Percentiles rank a stretch among this genome's conserved stretches.
Conservation (phyloP, 2,329 filamentous ascomycete genomes). For the Davidsoniella eucalypti region DNA sequence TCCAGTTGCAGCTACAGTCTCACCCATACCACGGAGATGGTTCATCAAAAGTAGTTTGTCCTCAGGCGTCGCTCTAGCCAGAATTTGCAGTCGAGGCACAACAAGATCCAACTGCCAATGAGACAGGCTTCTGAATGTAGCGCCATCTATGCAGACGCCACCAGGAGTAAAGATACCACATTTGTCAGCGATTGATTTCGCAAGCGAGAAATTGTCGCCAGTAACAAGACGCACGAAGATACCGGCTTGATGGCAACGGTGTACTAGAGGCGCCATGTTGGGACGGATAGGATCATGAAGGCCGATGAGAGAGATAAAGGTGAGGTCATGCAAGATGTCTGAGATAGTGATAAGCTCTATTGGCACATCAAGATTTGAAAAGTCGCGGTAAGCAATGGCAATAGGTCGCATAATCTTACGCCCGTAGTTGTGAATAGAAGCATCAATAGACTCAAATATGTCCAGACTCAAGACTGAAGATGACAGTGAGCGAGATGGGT, state of each 20-base stretch:
- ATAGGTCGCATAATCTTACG: constrained; percentile 51
- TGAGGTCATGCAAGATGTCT: constrained; percentile 18
- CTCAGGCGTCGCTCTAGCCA: constrained; percentile 52
- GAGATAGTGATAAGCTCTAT: constrained; percentile 21
- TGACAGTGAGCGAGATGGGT: constrained; percentile 24
- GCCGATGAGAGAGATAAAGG: constrained; percentile 35
- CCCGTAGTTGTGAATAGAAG: constrained; percentile 36
- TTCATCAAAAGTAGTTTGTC: constrained; percentile 52
- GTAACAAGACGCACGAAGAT: constrained; percentile 52
- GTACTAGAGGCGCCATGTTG: constrained; percentile 45
- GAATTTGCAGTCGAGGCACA: constrained; percentile 47
- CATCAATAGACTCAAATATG: constrained; percentile 19
- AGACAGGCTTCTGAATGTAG: constrained; percentile 37
- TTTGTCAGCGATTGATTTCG: constrained; percentile 27
- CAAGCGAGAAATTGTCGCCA: constrained; percentile 29
- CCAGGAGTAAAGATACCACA: constrained; percentile 42
- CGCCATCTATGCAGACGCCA: constrained; percentile 40
- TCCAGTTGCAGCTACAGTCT: constrained; percentile 50
- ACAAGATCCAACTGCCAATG: constrained; percentile 33
- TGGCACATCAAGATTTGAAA: constrained; percentile 26
- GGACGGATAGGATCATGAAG: constrained; percentile 51
- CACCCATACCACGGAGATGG: constrained; percentile 45
- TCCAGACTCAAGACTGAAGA: constrained; percentile 18
- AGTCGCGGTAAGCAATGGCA: constrained; percentile 48
- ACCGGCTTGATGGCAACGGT: constrained; percentile 44